Base-by-base conservation (phyloP, 2,329 filamentous ascomycete species). In the Celoporthe dispersa region DNA sequence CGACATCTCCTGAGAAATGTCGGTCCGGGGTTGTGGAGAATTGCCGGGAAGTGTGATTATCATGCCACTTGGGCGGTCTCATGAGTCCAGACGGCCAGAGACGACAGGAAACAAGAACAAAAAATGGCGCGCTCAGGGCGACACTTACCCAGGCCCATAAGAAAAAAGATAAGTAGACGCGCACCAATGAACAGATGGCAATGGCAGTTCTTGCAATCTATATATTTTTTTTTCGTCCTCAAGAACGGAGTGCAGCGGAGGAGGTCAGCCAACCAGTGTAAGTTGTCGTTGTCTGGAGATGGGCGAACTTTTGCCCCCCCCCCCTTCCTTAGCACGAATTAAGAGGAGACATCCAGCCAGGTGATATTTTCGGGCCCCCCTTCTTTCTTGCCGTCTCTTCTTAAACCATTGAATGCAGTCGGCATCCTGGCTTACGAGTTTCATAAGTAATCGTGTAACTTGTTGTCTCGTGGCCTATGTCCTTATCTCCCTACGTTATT, bases 21-120 rank as follows among this genome's bases (percentile, higher is more conserved):
- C 65, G 57, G 22, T 64, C 41, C 28, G 60, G 39, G 60, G 51
- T 57, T 55, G 68, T 33, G 59, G 64, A 53, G 37, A 55, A 28
- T 25, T 60, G 35, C 28, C n/a, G 60, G 14, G 67, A 61, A 25
- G 66, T 62, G 62, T 70, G 69, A 66, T 64, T 44, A 66, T 70
- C 69, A 70, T 70, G 69, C 69, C 69, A 70, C 69, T 66, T 63
- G 41, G 41, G 66, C 62, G 66, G 66, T 61, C 69, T 66, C 69
- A 64, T 57, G 62, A 68, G 41, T n/a, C 11, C 22, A 28, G 31
- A 19, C 7, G 3, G 11, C 37, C 37, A 39, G 12, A 39, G 37
- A 9, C 4, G 35, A 4, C 4, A 37, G 35, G 5, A 37, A 5
- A n/a, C 60, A 3, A 16, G 31, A 16, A 5, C 3, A 37, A 28